Percentiles rank a stretch among this genome's conserved stretches.
Evolutionary conservation across 768 basidiomycete species (phyloP).

Genomic region (Paxillus involutus): DNA sequence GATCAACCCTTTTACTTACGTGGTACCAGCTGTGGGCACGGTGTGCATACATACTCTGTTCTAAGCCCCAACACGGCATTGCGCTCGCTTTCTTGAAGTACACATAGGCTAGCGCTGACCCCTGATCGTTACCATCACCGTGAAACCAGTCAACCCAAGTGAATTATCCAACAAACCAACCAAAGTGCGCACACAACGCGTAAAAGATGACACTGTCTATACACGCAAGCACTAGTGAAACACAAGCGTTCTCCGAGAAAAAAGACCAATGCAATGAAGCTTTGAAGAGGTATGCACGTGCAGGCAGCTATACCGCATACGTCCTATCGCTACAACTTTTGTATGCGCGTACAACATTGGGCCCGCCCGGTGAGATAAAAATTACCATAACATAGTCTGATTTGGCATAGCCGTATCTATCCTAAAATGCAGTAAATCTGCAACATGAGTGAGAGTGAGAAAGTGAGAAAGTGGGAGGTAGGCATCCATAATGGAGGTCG

Average conservation of each 20-base stretch:
- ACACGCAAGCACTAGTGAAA: conserved; percentile 10
- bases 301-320: neutral
- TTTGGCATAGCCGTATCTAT: conserved; percentile 20
- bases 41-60: no score
- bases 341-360: neutral
- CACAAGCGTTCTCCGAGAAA: conserved; percentile 12
- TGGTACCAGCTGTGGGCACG: no score
- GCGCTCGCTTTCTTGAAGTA: no score
- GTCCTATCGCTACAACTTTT: neutral
- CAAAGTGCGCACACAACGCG: neutral
- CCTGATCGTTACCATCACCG: no score
- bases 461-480: neutral
- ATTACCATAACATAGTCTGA: conserved; percentile 19
- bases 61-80: no score
- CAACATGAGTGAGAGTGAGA: conserved; percentile 7
- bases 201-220: neutral
- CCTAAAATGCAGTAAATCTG: conserved; percentile 11
- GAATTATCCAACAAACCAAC: neutral
- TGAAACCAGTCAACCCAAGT: no score
- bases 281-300: neutral
- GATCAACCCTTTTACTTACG: no score
- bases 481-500: no score
- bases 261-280: conserved; percentile 1
- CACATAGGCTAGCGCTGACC: no score
- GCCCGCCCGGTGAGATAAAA: conserved; percentile 6